These are phyloP conservation scores for Jatropha multifida DNA, from an alignment of 441 rosid species.

Conservation along the genomic window DNA sequence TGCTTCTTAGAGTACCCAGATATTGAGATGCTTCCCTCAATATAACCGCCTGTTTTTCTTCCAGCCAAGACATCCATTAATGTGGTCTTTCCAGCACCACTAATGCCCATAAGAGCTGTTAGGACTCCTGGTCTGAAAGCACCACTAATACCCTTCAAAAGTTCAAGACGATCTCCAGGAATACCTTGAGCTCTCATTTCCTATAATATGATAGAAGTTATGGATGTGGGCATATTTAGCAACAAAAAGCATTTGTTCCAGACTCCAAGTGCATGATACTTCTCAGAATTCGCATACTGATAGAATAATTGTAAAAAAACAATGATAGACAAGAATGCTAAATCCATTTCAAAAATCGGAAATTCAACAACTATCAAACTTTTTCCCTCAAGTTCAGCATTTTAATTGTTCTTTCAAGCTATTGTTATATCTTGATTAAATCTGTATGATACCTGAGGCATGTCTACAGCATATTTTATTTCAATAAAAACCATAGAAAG, in stretches of 20 bases:
- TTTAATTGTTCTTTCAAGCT: background rate
- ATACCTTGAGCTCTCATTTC: slow-evolving; percentile 65
- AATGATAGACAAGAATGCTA: background rate
- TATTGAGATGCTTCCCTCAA: slow-evolving; percentile 50
- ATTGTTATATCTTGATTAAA: slow-evolving; percentile 4
- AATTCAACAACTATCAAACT: background rate
- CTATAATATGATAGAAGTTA: slow-evolving; percentile 28
- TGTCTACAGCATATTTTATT: slow-evolving; percentile 56
- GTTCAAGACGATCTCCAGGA: slow-evolving; percentile 47
- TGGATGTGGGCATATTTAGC: background rate
- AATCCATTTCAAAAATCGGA: background rate
- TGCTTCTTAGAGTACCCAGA: slow-evolving; percentile 71
- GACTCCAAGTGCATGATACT: background rate
- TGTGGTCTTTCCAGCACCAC: slow-evolving; percentile 82
- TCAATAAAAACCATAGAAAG: slow-evolving; percentile 57
- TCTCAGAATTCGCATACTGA: background rate
- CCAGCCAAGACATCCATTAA: slow-evolving; percentile 77
- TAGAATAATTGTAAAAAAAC: background rate
- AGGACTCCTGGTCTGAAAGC: slow-evolving; percentile 73
- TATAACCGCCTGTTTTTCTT: slow-evolving; percentile 72
- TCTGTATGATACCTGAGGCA: slow-evolving; percentile 55
- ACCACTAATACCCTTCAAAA: slow-evolving; percentile 62
- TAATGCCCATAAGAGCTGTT: slow-evolving; percentile 69
- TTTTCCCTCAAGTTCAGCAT: background rate
- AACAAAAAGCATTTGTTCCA: background rate